A percentile compares a stretch with the other conserved stretches of the same genome.
Evolutionary conservation across 1,284 basidiomycete genomes (phyloP).

Genomic region (Singerocomus inundabilis): DNA sequence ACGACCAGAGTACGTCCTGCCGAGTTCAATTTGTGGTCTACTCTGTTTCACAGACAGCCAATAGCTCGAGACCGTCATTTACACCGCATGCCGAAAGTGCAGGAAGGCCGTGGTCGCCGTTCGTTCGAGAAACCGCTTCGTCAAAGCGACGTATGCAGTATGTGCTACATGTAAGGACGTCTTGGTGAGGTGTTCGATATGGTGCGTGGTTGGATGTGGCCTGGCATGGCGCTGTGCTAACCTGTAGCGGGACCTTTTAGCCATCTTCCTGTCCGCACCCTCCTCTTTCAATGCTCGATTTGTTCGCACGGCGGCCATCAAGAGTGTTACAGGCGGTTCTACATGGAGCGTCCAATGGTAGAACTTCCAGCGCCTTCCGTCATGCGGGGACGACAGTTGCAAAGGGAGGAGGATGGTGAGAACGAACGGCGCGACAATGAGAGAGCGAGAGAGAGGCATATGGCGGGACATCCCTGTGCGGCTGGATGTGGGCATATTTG

Average conservation of each 20-base stretch:
- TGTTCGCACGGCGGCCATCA: constrained; percentile 78
- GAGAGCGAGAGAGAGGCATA: constrained; percentile 9
- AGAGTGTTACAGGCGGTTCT: constrained; percentile 66
- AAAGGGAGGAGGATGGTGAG: constrained; percentile 22
- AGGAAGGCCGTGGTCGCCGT: constrained; percentile 50
- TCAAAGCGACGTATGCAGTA: constrained; percentile 44
- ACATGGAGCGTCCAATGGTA: constrained; percentile 52
- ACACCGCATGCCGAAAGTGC: constrained; percentile 65
- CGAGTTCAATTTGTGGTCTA: neutral
- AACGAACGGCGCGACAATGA: constrained; percentile 2
- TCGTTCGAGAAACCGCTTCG: constrained; percentile 27
- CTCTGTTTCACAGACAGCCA: neutral
- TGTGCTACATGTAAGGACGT: constrained; percentile 54
- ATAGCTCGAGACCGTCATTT: constrained; percentile 66
- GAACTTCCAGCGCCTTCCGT: constrained; percentile 32
- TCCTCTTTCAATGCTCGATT: constrained; percentile 68
- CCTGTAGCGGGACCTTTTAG: constrained; percentile 36
- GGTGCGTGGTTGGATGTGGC: constrained; percentile 45
- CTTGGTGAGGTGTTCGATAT: constrained; percentile 62
- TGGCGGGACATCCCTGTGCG: constrained; percentile 55
- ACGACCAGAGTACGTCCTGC: constrained; percentile 46
- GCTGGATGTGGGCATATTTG: constrained; percentile 67
- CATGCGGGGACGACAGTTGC: constrained; percentile 26
- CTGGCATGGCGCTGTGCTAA: neutral
- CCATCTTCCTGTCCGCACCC: constrained; percentile 65